Percentiles rank a stretch among this genome's conserved stretches.
phyloP scores from a whole-genome alignment of 164 flowering plant genomes.

The Houttuynia cordata region DNA sequence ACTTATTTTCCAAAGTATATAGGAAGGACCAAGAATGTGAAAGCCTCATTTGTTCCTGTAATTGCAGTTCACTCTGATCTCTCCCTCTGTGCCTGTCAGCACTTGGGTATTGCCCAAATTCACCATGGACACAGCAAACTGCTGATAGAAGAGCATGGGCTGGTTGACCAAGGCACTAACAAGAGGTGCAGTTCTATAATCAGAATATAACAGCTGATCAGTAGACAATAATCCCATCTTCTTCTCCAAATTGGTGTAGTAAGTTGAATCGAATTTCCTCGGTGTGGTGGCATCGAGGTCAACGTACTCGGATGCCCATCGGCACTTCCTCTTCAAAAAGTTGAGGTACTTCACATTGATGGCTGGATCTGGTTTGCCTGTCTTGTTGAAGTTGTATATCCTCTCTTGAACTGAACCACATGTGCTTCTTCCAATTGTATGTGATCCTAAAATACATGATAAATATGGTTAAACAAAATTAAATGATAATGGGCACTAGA shows the following conservation, averaged over 20 bases:
- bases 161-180: slow-evolving; percentile 28
- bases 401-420: slow-evolving; percentile 47
- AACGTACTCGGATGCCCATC: slow-evolving; percentile 46
- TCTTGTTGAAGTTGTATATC: slow-evolving; percentile 41
- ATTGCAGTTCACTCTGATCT: slow-evolving; percentile 49
- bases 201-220: slow-evolving; percentile 45
- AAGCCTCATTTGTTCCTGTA: slow-evolving; percentile 22
- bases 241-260: slow-evolving; percentile 48
- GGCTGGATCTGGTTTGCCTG: slow-evolving; percentile 36
- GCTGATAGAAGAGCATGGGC: slow-evolving; percentile 25
- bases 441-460: slow-evolving; percentile 36
- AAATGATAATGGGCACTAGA: no score
- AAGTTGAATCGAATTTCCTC: slow-evolving; percentile 30
- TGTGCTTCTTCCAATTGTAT: slow-evolving; percentile 59
- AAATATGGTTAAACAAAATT: no score
- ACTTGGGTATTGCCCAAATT: slow-evolving; percentile 53
- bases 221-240: slow-evolving; percentile 49
- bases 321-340: slow-evolving; percentile 55
- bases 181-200: slow-evolving; percentile 38
- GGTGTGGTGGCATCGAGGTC: slow-evolving; percentile 67
- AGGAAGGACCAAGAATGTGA: background rate
- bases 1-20: background rate
- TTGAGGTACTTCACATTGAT: slow-evolving; percentile 33
- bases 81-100: slow-evolving; percentile 43
- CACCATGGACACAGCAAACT: slow-evolving; percentile 64